Conservation (phyloP, 192 early-diverging fungal genomes). For the Chytriomyces hyalinus region DNA sequence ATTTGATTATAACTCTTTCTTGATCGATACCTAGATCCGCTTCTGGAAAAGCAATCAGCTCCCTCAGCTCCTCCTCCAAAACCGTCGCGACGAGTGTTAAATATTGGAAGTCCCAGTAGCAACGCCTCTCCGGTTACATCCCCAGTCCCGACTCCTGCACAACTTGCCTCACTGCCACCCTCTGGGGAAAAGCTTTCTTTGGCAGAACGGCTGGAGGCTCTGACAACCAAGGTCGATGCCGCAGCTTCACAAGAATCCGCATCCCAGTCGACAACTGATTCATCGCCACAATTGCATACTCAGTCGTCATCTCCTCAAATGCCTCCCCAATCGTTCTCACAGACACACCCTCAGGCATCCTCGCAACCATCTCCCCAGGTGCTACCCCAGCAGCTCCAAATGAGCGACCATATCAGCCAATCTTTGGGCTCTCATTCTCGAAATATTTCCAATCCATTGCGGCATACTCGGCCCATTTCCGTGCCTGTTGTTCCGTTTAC, state of each 20-base stretch:
- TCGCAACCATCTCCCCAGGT: background rate
- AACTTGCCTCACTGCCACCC: background rate
- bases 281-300: background rate
- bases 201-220: slow-evolving; percentile 29
- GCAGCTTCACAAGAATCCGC: background rate
- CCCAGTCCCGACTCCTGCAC: background rate
- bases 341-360: background rate
- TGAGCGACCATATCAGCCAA: too few relatives aligned
- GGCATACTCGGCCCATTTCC: background rate
- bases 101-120: background rate
- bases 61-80: slow-evolving; percentile 20
- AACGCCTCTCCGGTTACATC: background rate
- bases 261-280: background rate
- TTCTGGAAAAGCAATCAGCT: background rate
- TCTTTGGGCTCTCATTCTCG: too few relatives aligned
- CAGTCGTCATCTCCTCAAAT: background rate
- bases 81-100: slow-evolving; percentile 17
- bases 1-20: too few relatives aligned
- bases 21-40: too few relatives aligned
- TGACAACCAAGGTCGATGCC: slow-evolving; percentile 2
- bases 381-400: background rate
- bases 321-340: background rate
- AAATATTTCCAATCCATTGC: background rate
- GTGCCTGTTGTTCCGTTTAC: slow-evolving; percentile 13
- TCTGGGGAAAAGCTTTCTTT: slow-evolving; percentile 20